These are phyloP conservation scores for Magnaporthales sp. DNA, from an alignment of 2,329 filamentous ascomycete genomes.

Conservation along the genomic window DNA sequence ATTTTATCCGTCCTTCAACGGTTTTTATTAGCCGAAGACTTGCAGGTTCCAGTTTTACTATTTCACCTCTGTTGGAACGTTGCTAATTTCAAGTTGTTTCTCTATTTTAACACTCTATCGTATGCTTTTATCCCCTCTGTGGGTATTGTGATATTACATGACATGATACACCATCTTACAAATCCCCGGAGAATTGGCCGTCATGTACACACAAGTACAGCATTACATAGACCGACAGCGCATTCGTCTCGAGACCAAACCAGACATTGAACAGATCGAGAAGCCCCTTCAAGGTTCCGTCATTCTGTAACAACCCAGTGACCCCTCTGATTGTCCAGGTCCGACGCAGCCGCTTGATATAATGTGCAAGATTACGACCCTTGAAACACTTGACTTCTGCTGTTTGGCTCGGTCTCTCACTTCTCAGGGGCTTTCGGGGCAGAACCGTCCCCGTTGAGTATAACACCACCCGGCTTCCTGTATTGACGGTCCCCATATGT, in stretches of 20 bases:
- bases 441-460: not conserved
- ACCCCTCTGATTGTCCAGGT: too few relatives aligned
- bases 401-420: not conserved
- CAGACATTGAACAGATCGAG: not conserved
- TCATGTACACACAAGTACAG: not conserved
- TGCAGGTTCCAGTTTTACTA: not conserved
- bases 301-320: too few relatives aligned
- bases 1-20: not conserved
- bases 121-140: not conserved
- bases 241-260: not conserved
- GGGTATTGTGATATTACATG: not conserved
- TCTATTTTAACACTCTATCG: not conserved
- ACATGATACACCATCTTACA: not conserved
- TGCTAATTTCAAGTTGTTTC: not conserved
- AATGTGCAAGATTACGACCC: too few relatives aligned
- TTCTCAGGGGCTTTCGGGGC: not conserved
- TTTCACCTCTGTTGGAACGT: not conserved
- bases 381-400: not conserved
- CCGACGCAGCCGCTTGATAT: too few relatives aligned
- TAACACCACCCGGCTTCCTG: not conserved
- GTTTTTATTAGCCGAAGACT: not conserved
- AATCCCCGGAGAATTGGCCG: not conserved
- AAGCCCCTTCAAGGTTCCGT: too few relatives aligned
- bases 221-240: not conserved
- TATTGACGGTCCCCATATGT: slow-evolving; percentile 2